Evolutionary conservation across 192 early-diverging fungal genomes (phyloP).

Genomic region (Coemansia sp.): DNA sequence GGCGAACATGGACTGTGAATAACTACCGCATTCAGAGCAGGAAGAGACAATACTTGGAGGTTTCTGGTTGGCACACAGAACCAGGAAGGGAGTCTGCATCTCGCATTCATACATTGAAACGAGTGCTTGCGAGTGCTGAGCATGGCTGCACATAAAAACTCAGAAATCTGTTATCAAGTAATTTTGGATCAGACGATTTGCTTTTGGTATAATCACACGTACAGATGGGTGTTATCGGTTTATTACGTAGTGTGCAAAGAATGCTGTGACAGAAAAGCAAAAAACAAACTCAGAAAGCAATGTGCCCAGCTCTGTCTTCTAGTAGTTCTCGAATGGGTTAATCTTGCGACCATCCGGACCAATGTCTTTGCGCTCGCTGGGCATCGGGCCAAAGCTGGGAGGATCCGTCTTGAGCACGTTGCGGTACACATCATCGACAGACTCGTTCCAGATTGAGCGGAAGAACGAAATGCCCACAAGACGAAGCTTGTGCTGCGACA

Average conservation of each 20-base stretch:
- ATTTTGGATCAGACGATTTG: no score
- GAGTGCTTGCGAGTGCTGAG: no score
- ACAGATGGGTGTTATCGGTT: neutral
- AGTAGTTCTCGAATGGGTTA: conserved; percentile 39
- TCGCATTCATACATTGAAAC: no score
- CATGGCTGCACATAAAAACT: no score
- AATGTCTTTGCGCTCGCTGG: conserved; percentile 25
- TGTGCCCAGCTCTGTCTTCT: neutral
- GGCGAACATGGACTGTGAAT: neutral
- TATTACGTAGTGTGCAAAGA: neutral
- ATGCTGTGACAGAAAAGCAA: neutral
- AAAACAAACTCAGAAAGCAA: neutral
- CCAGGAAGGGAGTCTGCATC: neutral
- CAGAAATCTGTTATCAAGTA: no score
- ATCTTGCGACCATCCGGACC: conserved; percentile 51
- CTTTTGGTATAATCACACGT: no score
- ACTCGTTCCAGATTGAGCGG: conserved; percentile 43
- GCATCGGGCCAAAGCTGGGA: conserved; percentile 34
- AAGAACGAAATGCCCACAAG: conserved; percentile 48
- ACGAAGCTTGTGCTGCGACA: conserved; percentile 30
- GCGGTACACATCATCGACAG: conserved; percentile 52
- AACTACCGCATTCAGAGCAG: neutral
- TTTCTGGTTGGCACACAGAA: neutral
- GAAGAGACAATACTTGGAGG: neutral
- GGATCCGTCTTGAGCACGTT: conserved; percentile 34